Percentiles rank a stretch among this genome's conserved stretches.
phyloP scores from a whole-genome alignment of 768 basidiomycete species.

The Podaxis sp. region DNA sequence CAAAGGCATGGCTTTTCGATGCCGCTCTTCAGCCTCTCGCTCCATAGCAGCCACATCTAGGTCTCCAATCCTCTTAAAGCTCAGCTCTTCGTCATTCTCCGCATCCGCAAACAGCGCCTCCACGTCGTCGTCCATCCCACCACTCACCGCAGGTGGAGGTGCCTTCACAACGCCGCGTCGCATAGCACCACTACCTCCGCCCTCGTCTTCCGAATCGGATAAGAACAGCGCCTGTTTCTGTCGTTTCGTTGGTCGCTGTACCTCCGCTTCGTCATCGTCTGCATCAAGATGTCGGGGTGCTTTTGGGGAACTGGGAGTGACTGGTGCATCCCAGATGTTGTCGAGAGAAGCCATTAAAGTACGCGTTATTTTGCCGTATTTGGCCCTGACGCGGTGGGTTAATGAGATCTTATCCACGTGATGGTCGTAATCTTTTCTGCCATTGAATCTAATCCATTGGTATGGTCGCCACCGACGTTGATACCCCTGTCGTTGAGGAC shows the following conservation, averaged over 20 bases:
- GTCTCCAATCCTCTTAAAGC: conserved; percentile 46
- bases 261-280: conserved; percentile 22
- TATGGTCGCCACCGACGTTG: conserved; percentile 16
- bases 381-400: conserved; percentile 27
- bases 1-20: conserved; percentile 33
- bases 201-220: conserved; percentile 56
- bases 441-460: background rate
- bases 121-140: conserved; percentile 41
- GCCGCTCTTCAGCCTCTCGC: conserved; percentile 53
- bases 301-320: conserved; percentile 25
- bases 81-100: conserved; percentile 36
- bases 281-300: conserved; percentile 13
- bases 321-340: conserved; percentile 61
- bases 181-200: conserved; percentile 32
- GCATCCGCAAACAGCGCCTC: conserved; percentile 42
- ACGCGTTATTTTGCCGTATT: conserved; percentile 46
- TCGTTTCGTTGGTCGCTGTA: conserved; percentile 33
- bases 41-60: conserved; percentile 55
- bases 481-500: conserved; percentile 61
- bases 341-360: conserved; percentile 42
- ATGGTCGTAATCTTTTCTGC: conserved; percentile 17
- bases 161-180: conserved; percentile 22
- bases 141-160: conserved; percentile 38
- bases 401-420: conserved; percentile 24
- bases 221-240: conserved; percentile 52